These are phyloP conservation scores for Xylariaceae sp. DNA, from an alignment of 2,329 filamentous ascomycete species.

Conservation along the genomic window DNA sequence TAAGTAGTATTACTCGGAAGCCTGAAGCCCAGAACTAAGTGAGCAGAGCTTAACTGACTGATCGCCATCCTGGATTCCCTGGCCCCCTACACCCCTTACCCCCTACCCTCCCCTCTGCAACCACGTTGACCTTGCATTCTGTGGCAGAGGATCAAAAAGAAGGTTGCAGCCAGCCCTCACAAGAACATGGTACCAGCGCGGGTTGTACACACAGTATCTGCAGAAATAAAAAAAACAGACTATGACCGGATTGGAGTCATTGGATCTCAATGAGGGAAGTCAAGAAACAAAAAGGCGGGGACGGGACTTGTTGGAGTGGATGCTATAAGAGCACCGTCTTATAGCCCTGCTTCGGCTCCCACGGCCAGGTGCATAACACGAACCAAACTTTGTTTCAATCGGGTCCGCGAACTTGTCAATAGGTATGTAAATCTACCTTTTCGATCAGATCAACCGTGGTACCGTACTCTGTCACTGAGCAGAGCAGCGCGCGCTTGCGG, in stretches of 20 bases:
- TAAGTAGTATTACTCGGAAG: constrained; percentile 9
- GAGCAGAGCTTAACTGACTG: constrained; percentile 21
- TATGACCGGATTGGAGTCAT: constrained; percentile 19
- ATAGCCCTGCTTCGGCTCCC: constrained; percentile 32
- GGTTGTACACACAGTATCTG: constrained; percentile 18
- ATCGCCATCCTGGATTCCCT: constrained; percentile 24
- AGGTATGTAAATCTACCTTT: constrained; percentile 16
- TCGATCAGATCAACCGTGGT: constrained; percentile 28
- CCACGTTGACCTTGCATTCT: constrained; percentile 24
- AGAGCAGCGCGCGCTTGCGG: constrained; percentile 13
- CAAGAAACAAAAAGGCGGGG: constrained; percentile 20
- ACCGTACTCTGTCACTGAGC: constrained; percentile 12
- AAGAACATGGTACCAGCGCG: background rate
- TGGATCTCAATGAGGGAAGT: constrained; percentile 25
- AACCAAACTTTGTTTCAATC: constrained; percentile 34
- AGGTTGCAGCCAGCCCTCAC: constrained; percentile 7
- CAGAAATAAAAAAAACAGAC: constrained; percentile 23
- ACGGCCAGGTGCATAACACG: constrained; percentile 36
- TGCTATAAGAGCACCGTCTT: constrained; percentile 34
- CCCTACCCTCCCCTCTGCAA: constrained; percentile 15
- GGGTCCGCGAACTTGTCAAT: constrained; percentile 27
- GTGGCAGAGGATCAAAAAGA: constrained; percentile 2
- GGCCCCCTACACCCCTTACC: no score
- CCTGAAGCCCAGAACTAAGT: constrained; percentile 19
- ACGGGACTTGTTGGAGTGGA: constrained; percentile 17